Conservation (phyloP, 208 protist species). For the Leishmania tarentolae region DNA sequence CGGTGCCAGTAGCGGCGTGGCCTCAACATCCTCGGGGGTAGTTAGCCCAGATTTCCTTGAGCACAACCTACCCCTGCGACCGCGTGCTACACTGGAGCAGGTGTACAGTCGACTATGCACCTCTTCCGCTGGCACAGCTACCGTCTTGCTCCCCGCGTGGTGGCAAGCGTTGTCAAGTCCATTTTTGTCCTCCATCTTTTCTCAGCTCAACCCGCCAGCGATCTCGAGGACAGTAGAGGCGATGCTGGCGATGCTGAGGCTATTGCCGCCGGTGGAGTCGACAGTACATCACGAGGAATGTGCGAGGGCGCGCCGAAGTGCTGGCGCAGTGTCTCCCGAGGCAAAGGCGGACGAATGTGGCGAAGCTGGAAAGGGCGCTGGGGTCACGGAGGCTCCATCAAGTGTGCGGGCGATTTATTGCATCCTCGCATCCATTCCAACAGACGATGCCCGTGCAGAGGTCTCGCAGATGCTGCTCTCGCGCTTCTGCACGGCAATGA, state of each 20-base stretch:
- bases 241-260: not conserved
- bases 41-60: not conserved
- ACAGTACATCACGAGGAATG: not conserved
- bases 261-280: not conserved
- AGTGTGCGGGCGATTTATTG: not conserved
- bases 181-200: not conserved
- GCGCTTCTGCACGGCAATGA: constrained; percentile 1
- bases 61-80: not conserved
- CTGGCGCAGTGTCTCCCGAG: not conserved
- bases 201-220: not conserved
- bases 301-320: not conserved
- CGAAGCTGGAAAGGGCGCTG: not conserved
- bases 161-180: not conserved
- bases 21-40: not conserved
- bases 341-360: not conserved
- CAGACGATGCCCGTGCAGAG: not conserved
- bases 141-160: not conserved
- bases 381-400: not conserved
- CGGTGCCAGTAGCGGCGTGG: not conserved
- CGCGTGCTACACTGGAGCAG: not conserved
- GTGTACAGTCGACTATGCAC: not conserved
- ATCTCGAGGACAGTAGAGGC: not conserved
- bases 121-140: not conserved
- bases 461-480: not conserved
- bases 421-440: not conserved